Evolutionary conservation across 192 early-diverging fungal genomes (phyloP).

Genomic region (Ramicandelaber brevisporus): DNA sequence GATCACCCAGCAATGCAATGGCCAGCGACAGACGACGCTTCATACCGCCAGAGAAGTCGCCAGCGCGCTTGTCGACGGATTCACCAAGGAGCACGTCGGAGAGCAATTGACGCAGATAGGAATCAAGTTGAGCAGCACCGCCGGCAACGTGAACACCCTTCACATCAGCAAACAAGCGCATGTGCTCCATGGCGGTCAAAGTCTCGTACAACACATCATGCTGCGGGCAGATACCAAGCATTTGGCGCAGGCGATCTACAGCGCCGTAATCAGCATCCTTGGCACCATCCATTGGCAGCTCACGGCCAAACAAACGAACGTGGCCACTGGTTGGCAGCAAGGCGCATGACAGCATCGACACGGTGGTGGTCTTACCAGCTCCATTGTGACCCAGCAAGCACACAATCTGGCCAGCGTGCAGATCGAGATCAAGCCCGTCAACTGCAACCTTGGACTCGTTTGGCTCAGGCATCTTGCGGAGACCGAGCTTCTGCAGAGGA

Average conservation of each 20-base stretch:
- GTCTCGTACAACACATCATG: constrained; percentile 18
- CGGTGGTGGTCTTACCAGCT: constrained; percentile 37
- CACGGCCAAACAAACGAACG: constrained; percentile 7
- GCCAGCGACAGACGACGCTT: constrained; percentile 24
- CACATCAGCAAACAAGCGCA: constrained; percentile 18
- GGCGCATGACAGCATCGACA: constrained; percentile 13
- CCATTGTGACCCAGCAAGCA: constrained; percentile 41
- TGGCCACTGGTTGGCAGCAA: constrained; percentile 8
- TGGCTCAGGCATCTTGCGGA: too few species aligned
- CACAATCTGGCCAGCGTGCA: constrained; percentile 20
- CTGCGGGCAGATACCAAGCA: constrained; percentile 28
- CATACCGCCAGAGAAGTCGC: constrained; percentile 22
- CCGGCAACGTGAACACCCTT: constrained; percentile 14
- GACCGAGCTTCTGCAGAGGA: constrained; percentile 5
- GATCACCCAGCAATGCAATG: constrained; percentile 24
- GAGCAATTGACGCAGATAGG: constrained; percentile 5
- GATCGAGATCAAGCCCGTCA: constrained; percentile 12
- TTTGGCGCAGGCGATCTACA: constrained; percentile 11
- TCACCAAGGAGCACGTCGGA: constrained; percentile 12
- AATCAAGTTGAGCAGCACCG: constrained; percentile 1
- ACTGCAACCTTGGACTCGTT: too few species aligned
- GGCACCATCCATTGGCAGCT: constrained; percentile 5
- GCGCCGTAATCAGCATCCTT: constrained; percentile 3
- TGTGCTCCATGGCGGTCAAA: constrained; percentile 19
- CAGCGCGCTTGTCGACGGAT: constrained; percentile 9